These are phyloP conservation scores for Phytomonas sp. DNA, from an alignment of 208 protist species.

Conservation along the genomic window DNA sequence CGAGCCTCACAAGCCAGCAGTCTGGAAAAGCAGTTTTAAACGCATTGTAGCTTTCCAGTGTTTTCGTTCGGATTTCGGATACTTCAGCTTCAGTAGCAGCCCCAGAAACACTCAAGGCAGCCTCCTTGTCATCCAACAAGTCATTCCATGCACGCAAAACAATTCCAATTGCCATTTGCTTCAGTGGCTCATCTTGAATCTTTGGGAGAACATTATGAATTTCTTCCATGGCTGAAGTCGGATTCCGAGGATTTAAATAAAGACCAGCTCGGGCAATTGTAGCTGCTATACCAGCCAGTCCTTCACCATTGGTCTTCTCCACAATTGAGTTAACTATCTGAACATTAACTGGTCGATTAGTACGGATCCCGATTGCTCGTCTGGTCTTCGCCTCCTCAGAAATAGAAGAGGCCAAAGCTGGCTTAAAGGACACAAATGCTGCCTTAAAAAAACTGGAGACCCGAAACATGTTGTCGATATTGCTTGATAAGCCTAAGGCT, in stretches of 20 bases:
- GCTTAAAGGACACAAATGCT: constrained; percentile 58
- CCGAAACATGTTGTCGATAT: constrained; percentile 34
- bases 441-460: constrained; percentile 25
- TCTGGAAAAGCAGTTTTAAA: constrained; percentile 41
- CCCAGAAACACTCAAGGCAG: constrained; percentile 59
- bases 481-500: not conserved
- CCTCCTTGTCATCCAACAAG: constrained; percentile 68
- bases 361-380: constrained; percentile 47
- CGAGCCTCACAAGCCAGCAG: constrained; percentile 77
- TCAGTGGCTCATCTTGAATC: constrained; percentile 48
- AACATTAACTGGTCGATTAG: constrained; percentile 28
- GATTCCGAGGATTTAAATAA: constrained; percentile 45
- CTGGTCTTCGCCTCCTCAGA: constrained; percentile 34
- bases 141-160: constrained; percentile 58
- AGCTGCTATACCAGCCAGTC: constrained; percentile 45
- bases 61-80: constrained; percentile 40
- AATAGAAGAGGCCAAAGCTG: constrained; percentile 56
- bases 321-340: constrained; percentile 52
- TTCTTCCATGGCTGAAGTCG: constrained; percentile 36
- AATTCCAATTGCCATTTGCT: constrained; percentile 53
- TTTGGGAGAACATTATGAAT: constrained; percentile 51
- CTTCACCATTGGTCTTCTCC: constrained; percentile 70
- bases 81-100: constrained; percentile 75
- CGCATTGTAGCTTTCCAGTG: constrained; percentile 52
- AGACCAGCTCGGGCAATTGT: constrained; percentile 33